Evolutionary conservation across 2,329 filamentous ascomycete species (phyloP).

Genomic region (Epichloe festucae): DNA sequence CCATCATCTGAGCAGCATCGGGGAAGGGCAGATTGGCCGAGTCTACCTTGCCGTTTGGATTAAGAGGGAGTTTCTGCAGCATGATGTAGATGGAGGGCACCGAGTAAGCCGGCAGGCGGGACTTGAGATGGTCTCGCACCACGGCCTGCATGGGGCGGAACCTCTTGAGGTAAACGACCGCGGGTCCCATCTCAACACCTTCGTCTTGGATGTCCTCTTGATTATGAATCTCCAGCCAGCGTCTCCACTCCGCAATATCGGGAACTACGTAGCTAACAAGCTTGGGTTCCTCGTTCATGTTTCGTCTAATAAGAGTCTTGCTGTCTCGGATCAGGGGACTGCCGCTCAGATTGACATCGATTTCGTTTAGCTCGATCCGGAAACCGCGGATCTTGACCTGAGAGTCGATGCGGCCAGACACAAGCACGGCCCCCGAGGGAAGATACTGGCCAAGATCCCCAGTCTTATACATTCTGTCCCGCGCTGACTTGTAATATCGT

Average conservation of each 20-base stretch:
- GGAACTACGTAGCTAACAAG: slow-evolving; percentile 84
- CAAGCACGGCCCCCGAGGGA: slow-evolving; percentile 57
- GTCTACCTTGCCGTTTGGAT: slow-evolving; percentile 72
- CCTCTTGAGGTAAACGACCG: slow-evolving; percentile 29
- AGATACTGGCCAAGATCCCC: slow-evolving; percentile 75
- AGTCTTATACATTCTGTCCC: slow-evolving; percentile 76
- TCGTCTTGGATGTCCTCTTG: slow-evolving; percentile 43
- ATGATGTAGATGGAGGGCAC: slow-evolving; percentile 23
- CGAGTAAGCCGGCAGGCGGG: slow-evolving; percentile 31
- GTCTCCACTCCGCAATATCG: slow-evolving; percentile 58
- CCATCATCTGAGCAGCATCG: slow-evolving; percentile 52
- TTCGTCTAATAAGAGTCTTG: slow-evolving; percentile 58
- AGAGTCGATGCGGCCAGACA: slow-evolving; percentile 67
- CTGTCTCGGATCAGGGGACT: slow-evolving; percentile 70
- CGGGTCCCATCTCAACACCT: slow-evolving; percentile 31
- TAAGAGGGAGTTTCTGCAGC: slow-evolving; percentile 45
- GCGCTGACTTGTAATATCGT: slow-evolving; percentile 63
- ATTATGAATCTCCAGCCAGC: slow-evolving; percentile 47
- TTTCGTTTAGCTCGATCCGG: slow-evolving; percentile 87
- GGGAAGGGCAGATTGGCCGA: slow-evolving; percentile 68
- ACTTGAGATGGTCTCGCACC: slow-evolving; percentile 54
- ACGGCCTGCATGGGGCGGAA: slow-evolving; percentile 35
- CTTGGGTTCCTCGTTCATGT: slow-evolving; percentile 51
- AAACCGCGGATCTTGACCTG: slow-evolving; percentile 97
- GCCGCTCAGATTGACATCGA: slow-evolving; percentile 68